phyloP scores from a whole-genome alignment of 805 yeast genomes.

The Candida lessepsii region DNA sequence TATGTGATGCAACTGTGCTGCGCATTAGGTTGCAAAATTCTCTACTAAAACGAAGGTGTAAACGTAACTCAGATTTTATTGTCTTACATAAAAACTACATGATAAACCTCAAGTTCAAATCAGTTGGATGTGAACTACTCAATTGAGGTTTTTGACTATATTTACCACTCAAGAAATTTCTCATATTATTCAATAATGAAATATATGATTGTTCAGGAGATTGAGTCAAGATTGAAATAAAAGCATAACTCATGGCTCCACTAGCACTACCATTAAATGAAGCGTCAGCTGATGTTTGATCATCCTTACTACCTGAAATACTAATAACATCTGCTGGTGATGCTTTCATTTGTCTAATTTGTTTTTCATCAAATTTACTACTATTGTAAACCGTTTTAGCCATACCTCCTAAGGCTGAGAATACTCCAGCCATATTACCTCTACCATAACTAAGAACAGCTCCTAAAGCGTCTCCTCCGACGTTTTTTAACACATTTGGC shows the following conservation, averaged over 20 bases:
- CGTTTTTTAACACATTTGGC: constrained; percentile 36
- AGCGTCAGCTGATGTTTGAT: constrained; percentile 42
- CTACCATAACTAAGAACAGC: constrained; percentile 32
- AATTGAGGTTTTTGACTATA: constrained; percentile 42
- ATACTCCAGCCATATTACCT: constrained; percentile 40
- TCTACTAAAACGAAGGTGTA: not conserved
- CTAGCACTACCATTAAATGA: constrained; percentile 33
- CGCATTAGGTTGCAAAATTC: constrained; percentile 3
- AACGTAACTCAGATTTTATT: not conserved
- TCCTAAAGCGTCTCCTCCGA: constrained; percentile 33
- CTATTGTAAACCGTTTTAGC: constrained; percentile 29
- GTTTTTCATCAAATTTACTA: constrained; percentile 19
- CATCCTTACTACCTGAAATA: constrained; percentile 40
- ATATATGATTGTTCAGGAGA: constrained; percentile 34
- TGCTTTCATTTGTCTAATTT: constrained; percentile 27
- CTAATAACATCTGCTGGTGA: constrained; percentile 40
- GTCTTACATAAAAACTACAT: constrained; percentile 16
- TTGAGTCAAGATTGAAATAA: constrained; percentile 27
- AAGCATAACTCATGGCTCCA: constrained; percentile 43
- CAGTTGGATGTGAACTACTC: constrained; percentile 39
- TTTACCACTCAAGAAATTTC: constrained; percentile 28
- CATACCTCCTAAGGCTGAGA: constrained; percentile 33
- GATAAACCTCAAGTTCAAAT: constrained; percentile 35
- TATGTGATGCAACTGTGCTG: not conserved
- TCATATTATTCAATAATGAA: constrained; percentile 37